These are phyloP conservation scores for Saccharomycopsis javanensis DNA, from an alignment of 805 yeast species.

Conservation along the genomic window DNA sequence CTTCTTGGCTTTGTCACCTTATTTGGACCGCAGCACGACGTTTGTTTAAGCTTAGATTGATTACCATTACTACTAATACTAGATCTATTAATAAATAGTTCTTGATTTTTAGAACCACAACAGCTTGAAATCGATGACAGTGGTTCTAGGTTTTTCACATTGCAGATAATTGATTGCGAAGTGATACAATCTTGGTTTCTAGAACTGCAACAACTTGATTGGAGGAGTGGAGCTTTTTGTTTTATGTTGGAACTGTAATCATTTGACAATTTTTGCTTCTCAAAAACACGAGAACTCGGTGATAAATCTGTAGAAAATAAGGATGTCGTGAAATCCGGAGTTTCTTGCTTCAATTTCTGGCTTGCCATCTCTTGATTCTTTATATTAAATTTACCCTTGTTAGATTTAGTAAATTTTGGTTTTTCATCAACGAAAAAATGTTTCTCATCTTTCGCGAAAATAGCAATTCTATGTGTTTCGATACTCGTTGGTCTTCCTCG, in stretches of 20 bases:
- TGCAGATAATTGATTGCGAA: background rate
- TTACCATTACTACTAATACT: background rate
- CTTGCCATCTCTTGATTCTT: background rate
- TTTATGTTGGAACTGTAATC: background rate
- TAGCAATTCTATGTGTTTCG: slow-evolving; percentile 13
- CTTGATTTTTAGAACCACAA: background rate
- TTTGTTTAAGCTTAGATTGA: background rate
- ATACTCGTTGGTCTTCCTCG: slow-evolving; percentile 66
- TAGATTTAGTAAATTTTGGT: background rate
- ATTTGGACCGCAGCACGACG: background rate
- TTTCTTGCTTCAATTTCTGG: background rate
- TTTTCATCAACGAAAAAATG: background rate
- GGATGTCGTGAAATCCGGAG: background rate
- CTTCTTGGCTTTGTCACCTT: background rate
- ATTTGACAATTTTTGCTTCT: background rate
- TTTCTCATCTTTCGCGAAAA: slow-evolving; percentile 9
- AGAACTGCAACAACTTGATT: background rate
- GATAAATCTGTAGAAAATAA: background rate
- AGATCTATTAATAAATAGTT: too few species aligned
- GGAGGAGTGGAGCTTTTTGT: too few species aligned
- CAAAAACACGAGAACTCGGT: background rate
- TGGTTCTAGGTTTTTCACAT: background rate
- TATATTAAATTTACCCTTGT: background rate
- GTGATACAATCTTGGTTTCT: background rate
- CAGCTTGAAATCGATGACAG: too few species aligned